Base-by-base conservation (phyloP, 2,329 filamentous ascomycete species). In the Pseudogymnoascus verrucosus region DNA sequence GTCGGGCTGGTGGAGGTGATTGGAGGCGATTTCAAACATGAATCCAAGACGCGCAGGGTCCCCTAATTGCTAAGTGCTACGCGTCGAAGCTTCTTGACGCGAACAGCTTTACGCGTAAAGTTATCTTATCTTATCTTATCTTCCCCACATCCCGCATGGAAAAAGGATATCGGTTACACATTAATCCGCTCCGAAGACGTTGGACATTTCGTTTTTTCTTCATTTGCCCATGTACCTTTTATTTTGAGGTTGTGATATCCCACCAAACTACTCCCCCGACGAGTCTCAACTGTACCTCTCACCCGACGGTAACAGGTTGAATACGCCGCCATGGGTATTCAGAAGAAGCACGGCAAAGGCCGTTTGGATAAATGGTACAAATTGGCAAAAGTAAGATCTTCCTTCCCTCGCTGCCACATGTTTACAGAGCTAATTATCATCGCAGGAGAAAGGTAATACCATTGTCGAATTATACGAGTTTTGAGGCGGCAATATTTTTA, bases 331-430 rank as follows among this genome's bases (percentile, higher is more conserved):
- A 98, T 98, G 95, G 93, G 91, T 73, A 93, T 98, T 73, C 91
- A 98, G 75, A 97, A 98, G 84, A 98, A 98, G 84, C 90, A 96
- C 80, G 93, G 92, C 79, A 98, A 98, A 81, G 93, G 93, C 77
- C 93, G 93, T 85, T 83, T 97, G 73, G 95, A 99, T 78, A 97
- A 98, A 78, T 98, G 93, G 91, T 99, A 98, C 79, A 93, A 93
- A 75, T 87, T 98, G 72, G 95, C 95, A 66, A 99, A 99, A 78
- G 95, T 99, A 76, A 98, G 97, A 28, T 21, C 16, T 34, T 21
- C 26, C n/a, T 1, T 57, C 28, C 51, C 28, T 21, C 51, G 16
- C 8, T 78, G 51, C 26, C 51, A 19, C 28, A 34, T 12, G n/a
- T 34, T 12, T 57, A 57, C 28, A 36, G 51, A 57, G 51, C 51